Evolutionary conservation across 140 eudicot species (phyloP).

Genomic region (Flaveria floridana): DNA sequence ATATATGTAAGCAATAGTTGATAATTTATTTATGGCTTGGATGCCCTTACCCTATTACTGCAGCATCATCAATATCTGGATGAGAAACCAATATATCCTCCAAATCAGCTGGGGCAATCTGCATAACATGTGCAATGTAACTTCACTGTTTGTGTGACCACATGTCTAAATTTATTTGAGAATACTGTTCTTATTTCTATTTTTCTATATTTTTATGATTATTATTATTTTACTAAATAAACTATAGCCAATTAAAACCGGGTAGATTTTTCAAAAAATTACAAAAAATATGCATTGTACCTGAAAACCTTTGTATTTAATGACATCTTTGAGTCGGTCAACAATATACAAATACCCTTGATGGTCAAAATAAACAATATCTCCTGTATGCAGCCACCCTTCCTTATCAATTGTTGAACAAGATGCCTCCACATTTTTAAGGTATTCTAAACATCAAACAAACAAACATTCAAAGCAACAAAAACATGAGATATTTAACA

Average conservation of each 20-base stretch:
- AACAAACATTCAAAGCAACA: not conserved
- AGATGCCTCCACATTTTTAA: conserved; percentile 63
- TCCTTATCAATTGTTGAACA: conserved; percentile 46
- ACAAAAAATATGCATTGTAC: conserved; percentile 26
- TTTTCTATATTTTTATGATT: not conserved
- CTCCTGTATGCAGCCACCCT: conserved; percentile 81
- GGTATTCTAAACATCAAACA: conserved; percentile 47
- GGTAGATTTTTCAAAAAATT: too few relatives aligned
- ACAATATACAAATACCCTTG: conserved; percentile 61
- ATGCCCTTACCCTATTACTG: conserved; percentile 56
- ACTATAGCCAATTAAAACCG: not conserved
- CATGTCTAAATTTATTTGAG: not conserved
- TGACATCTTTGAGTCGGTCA: conserved; percentile 70
- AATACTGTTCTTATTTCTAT: not conserved
- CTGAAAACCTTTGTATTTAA: conserved; percentile 84
- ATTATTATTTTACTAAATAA: too few relatives aligned
- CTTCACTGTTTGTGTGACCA: not conserved
- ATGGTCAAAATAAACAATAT: conserved; percentile 62
- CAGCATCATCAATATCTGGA: conserved; percentile 72
- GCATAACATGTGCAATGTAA: conserved; percentile 7
- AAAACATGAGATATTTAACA: not conserved
- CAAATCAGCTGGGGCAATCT: conserved; percentile 79
- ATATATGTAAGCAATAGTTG: not conserved
- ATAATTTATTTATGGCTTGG: not conserved
- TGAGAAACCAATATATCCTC: conserved; percentile 65